These are phyloP conservation scores for Sonneratia caseolaris DNA, from an alignment of 345 rosid genomes.

Conservation along the genomic window DNA sequence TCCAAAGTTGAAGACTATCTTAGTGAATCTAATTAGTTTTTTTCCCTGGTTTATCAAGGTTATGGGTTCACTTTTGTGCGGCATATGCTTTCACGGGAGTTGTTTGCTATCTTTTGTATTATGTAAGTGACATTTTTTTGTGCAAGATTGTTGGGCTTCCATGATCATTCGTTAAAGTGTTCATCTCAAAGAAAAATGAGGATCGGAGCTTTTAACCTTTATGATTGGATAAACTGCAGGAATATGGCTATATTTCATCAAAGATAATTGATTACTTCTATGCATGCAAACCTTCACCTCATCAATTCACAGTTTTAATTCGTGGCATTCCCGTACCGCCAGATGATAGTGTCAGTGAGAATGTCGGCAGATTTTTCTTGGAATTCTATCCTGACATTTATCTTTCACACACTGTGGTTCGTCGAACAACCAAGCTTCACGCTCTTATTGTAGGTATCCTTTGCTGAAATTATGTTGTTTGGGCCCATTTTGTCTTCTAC, in stretches of 20 bases:
- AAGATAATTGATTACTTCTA: constrained; percentile 58
- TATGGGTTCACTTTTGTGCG: constrained; percentile 91
- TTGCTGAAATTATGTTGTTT: neutral
- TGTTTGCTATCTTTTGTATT: constrained; percentile 82
- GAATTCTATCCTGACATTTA: constrained; percentile 72
- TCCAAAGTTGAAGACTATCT: neutral
- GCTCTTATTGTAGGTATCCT: constrained; percentile 48
- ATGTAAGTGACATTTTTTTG: constrained; percentile 39
- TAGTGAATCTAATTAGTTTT: neutral
- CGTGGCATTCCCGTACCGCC: constrained; percentile 51
- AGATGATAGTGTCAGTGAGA: constrained; percentile 46
- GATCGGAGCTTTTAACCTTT: neutral
- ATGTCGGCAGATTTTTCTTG: constrained; percentile 66
- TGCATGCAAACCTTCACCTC: constrained; percentile 65
- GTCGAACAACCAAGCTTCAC: constrained; percentile 50
- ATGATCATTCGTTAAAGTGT: constrained; percentile 6
- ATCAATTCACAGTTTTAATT: constrained; percentile 68
- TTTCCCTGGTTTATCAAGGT: constrained; percentile 37
- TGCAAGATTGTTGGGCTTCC: neutral
- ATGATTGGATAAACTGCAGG: constrained; percentile 34
- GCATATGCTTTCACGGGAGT: constrained; percentile 70
- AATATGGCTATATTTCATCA: constrained; percentile 45
- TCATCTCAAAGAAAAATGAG: constrained; percentile 7
- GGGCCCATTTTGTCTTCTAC: neutral
- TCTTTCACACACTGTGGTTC: constrained; percentile 64